Percentiles rank a stretch among this genome's conserved stretches.
Conservation (phyloP, 352 stramenopile species). For the Phytophthora tentaculata region DNA sequence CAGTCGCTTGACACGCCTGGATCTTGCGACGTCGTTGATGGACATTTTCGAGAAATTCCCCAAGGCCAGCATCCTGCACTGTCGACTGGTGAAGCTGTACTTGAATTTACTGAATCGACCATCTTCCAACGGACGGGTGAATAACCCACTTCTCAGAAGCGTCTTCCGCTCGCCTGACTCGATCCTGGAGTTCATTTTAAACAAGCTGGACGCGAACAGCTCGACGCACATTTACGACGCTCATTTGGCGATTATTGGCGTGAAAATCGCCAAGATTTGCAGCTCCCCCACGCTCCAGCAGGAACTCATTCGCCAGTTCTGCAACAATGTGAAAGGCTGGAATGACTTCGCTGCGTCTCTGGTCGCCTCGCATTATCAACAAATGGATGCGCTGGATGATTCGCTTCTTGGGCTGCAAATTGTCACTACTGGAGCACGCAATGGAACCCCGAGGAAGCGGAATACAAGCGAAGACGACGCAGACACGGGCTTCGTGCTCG, state of each 20-base stretch:
- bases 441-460: constrained; percentile 27
- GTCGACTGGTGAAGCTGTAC: constrained; percentile 71
- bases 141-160: constrained; percentile 77
- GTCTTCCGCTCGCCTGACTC: constrained; percentile 75
- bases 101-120: constrained; percentile 72
- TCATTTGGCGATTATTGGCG: constrained; percentile 75
- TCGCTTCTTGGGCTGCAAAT: constrained; percentile 41
- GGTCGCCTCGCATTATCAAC: constrained; percentile 76
- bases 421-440: constrained; percentile 20
- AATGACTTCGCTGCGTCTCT: constrained; percentile 70
- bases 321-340: constrained; percentile 63
- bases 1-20: constrained; percentile 52
- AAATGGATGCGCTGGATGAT: constrained; percentile 77
- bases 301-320: constrained; percentile 81
- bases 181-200: constrained; percentile 72
- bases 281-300: constrained; percentile 75
- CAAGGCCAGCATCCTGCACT: constrained; percentile 77
- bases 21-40: constrained; percentile 66
- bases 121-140: constrained; percentile 64
- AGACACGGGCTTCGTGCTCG: constrained; percentile 61
- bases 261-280: constrained; percentile 86
- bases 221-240: constrained; percentile 67
- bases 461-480: constrained; percentile 45
- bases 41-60: constrained; percentile 79
- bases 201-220: constrained; percentile 59